Percentiles rank a stretch among this genome's conserved stretches.
phyloP scores from a whole-genome alignment of 495 filamentous ascomycete genomes.

The Tetracladium setigerum region DNA sequence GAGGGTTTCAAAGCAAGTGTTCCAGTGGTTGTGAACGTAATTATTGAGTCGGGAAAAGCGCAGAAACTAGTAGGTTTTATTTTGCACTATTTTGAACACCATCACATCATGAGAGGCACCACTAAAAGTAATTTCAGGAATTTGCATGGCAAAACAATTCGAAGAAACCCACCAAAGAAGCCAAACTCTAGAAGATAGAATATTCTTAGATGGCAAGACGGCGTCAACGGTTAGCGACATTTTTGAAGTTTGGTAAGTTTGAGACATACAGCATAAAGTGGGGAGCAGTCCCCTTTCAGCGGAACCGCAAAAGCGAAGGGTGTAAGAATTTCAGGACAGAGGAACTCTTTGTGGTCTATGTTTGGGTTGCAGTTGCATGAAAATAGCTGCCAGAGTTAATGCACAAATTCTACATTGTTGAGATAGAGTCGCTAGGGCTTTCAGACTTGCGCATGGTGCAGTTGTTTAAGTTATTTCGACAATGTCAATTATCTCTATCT shows the following conservation, averaged over 20 bases:
- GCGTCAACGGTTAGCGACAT: too few species aligned
- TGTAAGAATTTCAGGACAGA: neutral
- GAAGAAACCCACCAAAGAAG: constrained; percentile 15
- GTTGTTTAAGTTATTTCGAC: too few species aligned
- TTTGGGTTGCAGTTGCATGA: neutral
- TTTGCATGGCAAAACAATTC: constrained; percentile 22
- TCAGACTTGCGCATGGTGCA: too few species aligned
- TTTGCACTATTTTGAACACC: neutral
- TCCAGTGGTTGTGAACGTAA: constrained; percentile 50
- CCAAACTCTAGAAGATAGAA: constrained; percentile 6
- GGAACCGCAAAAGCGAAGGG: neutral
- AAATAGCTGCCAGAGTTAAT: too few species aligned
- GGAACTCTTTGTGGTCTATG: neutral
- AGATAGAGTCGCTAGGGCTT: too few species aligned
- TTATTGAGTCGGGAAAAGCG: constrained; percentile 48
- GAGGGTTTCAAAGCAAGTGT: constrained; percentile 41
- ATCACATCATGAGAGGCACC: neutral
- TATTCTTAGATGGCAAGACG: too few species aligned
- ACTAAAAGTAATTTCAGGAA: constrained; percentile 9
- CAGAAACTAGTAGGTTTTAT: constrained; percentile 34
- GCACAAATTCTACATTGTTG: too few species aligned
- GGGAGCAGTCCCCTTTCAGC: neutral
- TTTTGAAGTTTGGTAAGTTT: neutral
- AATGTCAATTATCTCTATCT: too few species aligned
- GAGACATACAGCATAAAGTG: neutral